Conservation (phyloP, 2,329 filamentous ascomycete genomes). For the Magnaporthiopsis rhizophila region DNA sequence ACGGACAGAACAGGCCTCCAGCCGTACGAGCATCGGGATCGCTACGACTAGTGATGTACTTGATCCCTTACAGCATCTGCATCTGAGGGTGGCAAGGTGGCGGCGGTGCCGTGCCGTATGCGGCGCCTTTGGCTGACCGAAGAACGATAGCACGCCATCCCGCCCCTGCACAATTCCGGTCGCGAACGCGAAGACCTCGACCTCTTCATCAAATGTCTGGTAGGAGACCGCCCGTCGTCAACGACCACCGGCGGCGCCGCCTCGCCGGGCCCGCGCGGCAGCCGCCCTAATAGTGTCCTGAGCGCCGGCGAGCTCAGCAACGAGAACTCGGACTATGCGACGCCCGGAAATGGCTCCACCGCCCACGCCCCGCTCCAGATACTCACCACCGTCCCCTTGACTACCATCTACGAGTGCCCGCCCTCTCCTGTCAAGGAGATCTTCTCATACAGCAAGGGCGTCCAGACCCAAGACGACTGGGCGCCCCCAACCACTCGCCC, state of each 20-base stretch:
- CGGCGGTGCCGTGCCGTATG: background rate
- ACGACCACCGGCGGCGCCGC: conserved; percentile 53
- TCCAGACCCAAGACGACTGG: conserved; percentile 82
- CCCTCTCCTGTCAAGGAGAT: conserved; percentile 72
- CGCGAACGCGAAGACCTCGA: conserved; percentile 67
- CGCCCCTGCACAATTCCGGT: background rate
- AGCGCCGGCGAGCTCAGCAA: conserved; percentile 76
- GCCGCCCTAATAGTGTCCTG: conserved; percentile 78
- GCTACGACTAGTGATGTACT: background rate
- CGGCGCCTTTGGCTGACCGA: background rate
- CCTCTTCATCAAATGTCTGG: conserved; percentile 72
- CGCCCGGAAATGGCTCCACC: conserved; percentile 29
- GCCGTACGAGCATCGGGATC: background rate
- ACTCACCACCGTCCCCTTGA: conserved; percentile 64
- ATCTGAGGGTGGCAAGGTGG: background rate
- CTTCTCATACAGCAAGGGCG: conserved; percentile 93
- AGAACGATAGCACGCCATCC: background rate
- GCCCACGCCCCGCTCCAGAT: conserved; percentile 49
- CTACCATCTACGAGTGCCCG: conserved; percentile 73
- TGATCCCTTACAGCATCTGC: background rate
- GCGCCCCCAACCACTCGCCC: conserved; percentile 43
- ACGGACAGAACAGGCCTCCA: conserved; percentile 3
- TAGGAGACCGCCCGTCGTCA: conserved; percentile 67
- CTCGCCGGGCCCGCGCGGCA: conserved; percentile 61
- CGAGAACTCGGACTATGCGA: conserved; percentile 55